A percentile compares a stretch with the other conserved stretches of the same genome.
Conservation (phyloP, 2,329 filamentous ascomycete genomes). For the Diaporthe citri region DNA sequence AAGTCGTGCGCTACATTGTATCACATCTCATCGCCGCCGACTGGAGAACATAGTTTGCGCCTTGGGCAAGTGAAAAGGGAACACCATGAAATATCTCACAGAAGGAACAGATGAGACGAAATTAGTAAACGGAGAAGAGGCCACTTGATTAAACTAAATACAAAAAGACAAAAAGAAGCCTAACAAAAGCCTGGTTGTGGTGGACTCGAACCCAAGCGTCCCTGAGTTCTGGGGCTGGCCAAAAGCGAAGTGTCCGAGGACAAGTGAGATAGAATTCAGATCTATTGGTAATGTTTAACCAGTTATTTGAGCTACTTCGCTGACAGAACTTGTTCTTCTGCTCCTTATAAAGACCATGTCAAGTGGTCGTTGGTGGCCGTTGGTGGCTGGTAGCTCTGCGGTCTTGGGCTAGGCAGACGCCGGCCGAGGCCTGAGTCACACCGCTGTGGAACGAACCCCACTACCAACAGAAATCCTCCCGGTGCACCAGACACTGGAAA, state of each 20-base stretch:
- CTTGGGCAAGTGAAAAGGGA: neutral
- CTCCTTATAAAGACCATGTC: neutral
- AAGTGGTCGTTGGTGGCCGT: neutral
- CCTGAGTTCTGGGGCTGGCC: neutral
- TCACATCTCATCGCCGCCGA: too few species aligned
- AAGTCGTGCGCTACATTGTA: too few species aligned
- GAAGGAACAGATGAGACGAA: neutral
- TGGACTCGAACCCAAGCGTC: neutral
- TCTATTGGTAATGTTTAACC: neutral
- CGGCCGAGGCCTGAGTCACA: neutral
- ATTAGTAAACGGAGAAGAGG: neutral
- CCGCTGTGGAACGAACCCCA: neutral
- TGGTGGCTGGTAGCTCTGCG: neutral
- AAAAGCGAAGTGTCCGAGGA: neutral
- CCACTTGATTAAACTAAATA: too few species aligned
- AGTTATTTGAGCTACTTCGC: neutral
- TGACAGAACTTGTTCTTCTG: neutral
- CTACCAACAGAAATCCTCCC: neutral
- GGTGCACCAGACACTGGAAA: neutral
- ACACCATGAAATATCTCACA: too few species aligned
- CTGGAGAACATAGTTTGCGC: neutral
- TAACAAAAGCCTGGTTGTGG: too few species aligned
- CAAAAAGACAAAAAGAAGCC: neutral
- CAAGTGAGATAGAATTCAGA: neutral
- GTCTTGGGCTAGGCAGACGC: neutral